A percentile compares a stretch with the other conserved stretches of the same genome.
Evolutionary conservation across 2,329 filamentous ascomycete genomes (phyloP).

Genomic region (Cercospora sp.): DNA sequence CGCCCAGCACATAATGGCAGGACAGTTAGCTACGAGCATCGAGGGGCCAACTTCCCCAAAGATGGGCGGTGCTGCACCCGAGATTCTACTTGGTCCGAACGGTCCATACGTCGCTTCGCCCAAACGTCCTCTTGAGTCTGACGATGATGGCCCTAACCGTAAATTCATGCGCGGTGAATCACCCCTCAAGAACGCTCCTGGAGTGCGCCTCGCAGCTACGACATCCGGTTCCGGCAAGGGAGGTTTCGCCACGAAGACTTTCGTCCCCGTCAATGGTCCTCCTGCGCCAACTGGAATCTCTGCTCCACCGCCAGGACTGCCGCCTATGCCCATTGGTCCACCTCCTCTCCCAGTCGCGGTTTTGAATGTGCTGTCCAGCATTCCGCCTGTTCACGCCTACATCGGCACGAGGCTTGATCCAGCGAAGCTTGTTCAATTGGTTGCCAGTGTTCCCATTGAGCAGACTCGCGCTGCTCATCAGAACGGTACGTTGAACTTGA

Average conservation of each 20-base stretch:
- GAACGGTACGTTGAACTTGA: constrained; percentile 1
- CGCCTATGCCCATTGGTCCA: constrained; percentile 69
- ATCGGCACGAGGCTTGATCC: constrained; percentile 65
- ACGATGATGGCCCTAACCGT: constrained; percentile 72
- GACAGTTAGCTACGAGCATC: constrained; percentile 14
- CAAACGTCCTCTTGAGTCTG: constrained; percentile 53
- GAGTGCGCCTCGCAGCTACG: constrained; percentile 62
- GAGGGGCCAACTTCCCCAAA: constrained; percentile 17
- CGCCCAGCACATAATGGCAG: constrained; percentile 11
- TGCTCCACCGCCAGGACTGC: constrained; percentile 44
- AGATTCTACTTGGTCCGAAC: constrained; percentile 37
- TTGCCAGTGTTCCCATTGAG: constrained; percentile 57
- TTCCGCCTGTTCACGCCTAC: constrained; percentile 73
- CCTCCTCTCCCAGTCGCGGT: constrained; percentile 71
- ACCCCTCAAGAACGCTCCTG: constrained; percentile 86
- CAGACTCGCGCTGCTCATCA: constrained; percentile 35
- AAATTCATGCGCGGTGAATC: constrained; percentile 89
- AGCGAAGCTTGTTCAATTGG: constrained; percentile 68
- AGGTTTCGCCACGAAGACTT: constrained; percentile 39
- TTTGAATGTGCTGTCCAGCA: constrained; percentile 51
- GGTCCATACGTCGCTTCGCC: constrained; percentile 45
- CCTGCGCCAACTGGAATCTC: constrained; percentile 70
- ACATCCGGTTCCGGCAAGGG: constrained; percentile 29
- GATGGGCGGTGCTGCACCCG: constrained; percentile 19
- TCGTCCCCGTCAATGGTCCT: constrained; percentile 42